Conservation (phyloP, 148 eudicot species). For the Polygonum maritimum region DNA sequence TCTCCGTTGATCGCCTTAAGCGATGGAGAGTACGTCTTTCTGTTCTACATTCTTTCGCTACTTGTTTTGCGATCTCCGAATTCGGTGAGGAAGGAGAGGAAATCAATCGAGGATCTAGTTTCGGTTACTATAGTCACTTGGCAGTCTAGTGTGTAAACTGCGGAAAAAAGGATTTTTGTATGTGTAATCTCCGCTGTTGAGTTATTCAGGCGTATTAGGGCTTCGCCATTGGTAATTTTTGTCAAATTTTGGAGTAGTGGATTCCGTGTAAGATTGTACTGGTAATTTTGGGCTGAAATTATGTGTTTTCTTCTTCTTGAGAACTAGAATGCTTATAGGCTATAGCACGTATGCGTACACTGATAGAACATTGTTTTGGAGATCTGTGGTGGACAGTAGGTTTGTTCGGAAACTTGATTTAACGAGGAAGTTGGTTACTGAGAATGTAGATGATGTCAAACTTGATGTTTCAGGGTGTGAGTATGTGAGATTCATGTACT, state of each 20-base stretch:
- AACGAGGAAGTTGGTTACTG: not conserved
- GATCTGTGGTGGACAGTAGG: not conserved
- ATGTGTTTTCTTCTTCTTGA: not conserved
- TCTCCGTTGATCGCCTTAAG: conserved; percentile 55
- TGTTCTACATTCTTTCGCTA: not conserved
- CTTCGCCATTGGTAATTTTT: not conserved
- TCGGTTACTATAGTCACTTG: not conserved
- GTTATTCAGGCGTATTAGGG: not conserved
- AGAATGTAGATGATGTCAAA: not conserved
- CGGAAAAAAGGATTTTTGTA: not conserved
- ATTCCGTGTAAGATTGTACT: not conserved
- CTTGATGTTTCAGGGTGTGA: not conserved
- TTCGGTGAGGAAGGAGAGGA: not conserved
- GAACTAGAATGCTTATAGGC: not conserved
- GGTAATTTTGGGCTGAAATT: not conserved
- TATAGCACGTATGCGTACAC: not conserved
- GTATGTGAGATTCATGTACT: not conserved
- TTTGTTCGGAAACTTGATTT: not conserved
- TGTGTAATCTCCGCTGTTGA: not conserved
- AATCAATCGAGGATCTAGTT: not conserved
- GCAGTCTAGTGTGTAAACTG: not conserved
- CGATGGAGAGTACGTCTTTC: conserved; percentile 66
- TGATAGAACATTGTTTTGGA: not conserved
- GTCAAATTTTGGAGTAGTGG: not conserved
- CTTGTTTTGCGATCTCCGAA: not conserved